Percentiles rank a stretch among this genome's conserved stretches.
These are phyloP conservation scores for Globisporangium cystogenes DNA, from an alignment of 352 stramenopile species.

Conservation along the genomic window DNA sequence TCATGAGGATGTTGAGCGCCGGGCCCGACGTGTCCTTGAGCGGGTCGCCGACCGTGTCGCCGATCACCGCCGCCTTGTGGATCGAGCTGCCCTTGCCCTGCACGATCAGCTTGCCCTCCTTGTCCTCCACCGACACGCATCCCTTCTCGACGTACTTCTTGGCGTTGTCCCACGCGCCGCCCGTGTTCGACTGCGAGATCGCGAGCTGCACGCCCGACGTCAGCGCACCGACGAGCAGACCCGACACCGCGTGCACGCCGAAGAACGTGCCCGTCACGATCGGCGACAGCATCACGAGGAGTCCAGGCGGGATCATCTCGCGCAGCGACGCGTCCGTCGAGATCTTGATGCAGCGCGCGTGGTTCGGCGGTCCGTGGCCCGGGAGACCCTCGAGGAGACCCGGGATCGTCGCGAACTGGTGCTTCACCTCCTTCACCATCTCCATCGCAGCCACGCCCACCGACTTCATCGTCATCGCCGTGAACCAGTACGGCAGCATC, in stretches of 20 bases:
- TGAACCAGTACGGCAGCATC: constrained; percentile 99
- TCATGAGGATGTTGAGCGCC: constrained; percentile 99
- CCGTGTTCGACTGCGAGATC: constrained; percentile 99
- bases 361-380: constrained; percentile 80
- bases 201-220: constrained; percentile 97
- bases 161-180: constrained; percentile 99
- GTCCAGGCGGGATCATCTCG: constrained; percentile 98
- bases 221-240: constrained; percentile 95
- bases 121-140: constrained; percentile 87
- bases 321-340: constrained; percentile 97
- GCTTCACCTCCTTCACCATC: constrained; percentile 99
- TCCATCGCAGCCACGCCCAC: constrained; percentile 97
- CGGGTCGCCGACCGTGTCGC: constrained; percentile 99
- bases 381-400: constrained; percentile 94
- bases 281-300: constrained; percentile 98
- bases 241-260: constrained; percentile 96
- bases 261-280: constrained; percentile 98
- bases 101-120: constrained; percentile 88
- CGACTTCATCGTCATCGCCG: constrained; percentile 99
- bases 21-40: constrained; percentile 99
- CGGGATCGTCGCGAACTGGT: constrained; percentile 99
- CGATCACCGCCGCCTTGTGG: constrained; percentile 97
- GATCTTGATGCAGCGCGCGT: constrained; percentile 97
- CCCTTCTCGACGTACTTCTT: constrained; percentile 99
- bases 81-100: constrained; percentile 95